Evolutionary conservation across 441 rosid genomes (phyloP), one percentile per base, ranked within the genome.

Genomic region (Theobroma grandiflorum): DNA sequence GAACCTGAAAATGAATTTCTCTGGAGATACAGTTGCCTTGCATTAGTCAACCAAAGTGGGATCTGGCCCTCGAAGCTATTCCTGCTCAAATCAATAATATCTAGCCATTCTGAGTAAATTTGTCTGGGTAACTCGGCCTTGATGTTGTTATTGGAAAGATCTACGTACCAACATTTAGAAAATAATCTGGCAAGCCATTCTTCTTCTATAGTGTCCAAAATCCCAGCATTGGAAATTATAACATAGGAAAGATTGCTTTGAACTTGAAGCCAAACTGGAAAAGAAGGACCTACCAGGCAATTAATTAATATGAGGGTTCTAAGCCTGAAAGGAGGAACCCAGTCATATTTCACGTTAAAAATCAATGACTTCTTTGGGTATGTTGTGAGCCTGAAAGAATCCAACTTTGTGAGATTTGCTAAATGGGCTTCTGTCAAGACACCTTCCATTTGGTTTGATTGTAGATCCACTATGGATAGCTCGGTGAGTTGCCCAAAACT

Each of bases 231-330:
- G 45, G 57, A 45, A 14, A 69, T 49, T 45, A 22, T 8, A 65
- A 18, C 70, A 65, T 40, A 18, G 14, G 16, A 65, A 65, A 65
- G 70, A 65, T n/a, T 65, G 49, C 14, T 65, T 18, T 65, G 49
- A 65, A 65, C 15, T 40, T 18, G 70, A 65, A 65, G 70, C 45
- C 70, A 65, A 65, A 65, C 49, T 40, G 47, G 70, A 65, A 18
- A 40, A 38, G 14, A 38, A 38, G 49, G 49, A 65, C 49, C 70
- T 18, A 65, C 47, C 4, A 8, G 10, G 70, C 70, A 65, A 65
- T 40, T 65, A 18, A 18, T 18, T 65, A 38, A 8, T 38, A 38
- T 0, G 6, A 65, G 47, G 6, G 3, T 2, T 38, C 22, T 3
- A 40, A 38, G 70, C 31, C 70, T 65, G 49, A 65, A 65, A 38